These are phyloP conservation scores for Pseudocercospora fijiensis DNA, from an alignment of 2,329 filamentous ascomycete species.

Conservation along the genomic window DNA sequence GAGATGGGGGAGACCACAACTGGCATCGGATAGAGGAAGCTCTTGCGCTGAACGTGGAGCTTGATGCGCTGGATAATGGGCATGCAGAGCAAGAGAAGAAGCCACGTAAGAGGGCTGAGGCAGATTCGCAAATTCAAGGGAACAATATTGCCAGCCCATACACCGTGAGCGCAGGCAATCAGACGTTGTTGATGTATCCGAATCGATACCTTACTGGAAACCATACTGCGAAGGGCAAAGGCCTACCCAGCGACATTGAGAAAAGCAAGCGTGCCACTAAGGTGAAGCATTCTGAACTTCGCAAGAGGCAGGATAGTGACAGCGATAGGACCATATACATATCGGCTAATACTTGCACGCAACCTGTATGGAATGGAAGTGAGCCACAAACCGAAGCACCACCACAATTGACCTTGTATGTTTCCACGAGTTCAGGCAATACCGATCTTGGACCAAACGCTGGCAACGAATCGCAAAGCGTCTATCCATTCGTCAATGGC, in stretches of 20 bases:
- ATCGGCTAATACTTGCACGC: constrained; percentile 80
- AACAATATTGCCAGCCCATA: constrained; percentile 63
- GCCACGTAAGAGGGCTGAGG: constrained; percentile 37
- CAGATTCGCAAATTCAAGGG: constrained; percentile 30
- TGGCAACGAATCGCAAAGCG: constrained; percentile 48
- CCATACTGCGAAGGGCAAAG: constrained; percentile 33
- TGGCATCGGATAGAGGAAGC: constrained; percentile 46
- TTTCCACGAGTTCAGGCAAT: constrained; percentile 63
- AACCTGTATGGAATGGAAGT: constrained; percentile 61
- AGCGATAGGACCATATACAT: constrained; percentile 64
- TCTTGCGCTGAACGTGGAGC: constrained; percentile 23
- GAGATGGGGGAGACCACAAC: constrained; percentile 49
- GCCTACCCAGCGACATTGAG: constrained; percentile 32
- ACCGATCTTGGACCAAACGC: constrained; percentile 64
- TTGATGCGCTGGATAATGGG: constrained; percentile 29
- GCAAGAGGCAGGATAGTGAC: constrained; percentile 27
- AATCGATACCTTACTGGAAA: constrained; percentile 54
- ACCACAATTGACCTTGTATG: constrained; percentile 74
- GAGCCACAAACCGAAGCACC: constrained; percentile 45
- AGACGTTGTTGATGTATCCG: constrained; percentile 64
- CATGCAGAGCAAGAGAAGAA: constrained; percentile 35
- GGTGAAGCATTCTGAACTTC: constrained; percentile 29
- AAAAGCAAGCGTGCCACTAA: constrained; percentile 13
- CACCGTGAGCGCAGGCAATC: constrained; percentile 59
- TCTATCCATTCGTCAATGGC: constrained; percentile 61